Evolutionary conservation across 2,329 filamentous ascomycete genomes (phyloP).

Genomic region (Onygenales sp.): DNA sequence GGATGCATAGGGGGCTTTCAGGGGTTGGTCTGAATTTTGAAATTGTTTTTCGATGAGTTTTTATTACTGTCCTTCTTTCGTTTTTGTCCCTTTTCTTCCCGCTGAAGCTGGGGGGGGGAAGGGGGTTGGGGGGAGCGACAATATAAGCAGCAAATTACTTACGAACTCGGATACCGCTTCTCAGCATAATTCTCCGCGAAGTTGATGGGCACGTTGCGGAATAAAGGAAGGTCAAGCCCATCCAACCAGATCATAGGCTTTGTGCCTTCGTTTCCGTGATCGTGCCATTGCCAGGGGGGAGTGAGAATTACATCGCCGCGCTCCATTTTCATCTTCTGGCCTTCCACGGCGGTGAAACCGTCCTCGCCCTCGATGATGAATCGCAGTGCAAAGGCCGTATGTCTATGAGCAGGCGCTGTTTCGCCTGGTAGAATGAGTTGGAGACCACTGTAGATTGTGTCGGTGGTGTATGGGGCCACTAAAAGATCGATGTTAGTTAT

Average conservation of each 20-base stretch:
- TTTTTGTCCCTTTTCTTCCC: too few species aligned
- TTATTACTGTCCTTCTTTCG: too few species aligned
- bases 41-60: too few species aligned
- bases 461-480: slow-evolving; percentile 45
- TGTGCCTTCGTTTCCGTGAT: slow-evolving; percentile 49
- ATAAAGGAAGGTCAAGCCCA: slow-evolving; percentile 45
- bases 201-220: slow-evolving; percentile 42
- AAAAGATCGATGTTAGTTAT: too few species aligned
- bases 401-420: slow-evolving; percentile 46
- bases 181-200: slow-evolving; percentile 45
- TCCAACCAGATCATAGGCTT: slow-evolving; percentile 51
- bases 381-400: slow-evolving; percentile 47
- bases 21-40: too few species aligned
- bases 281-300: slow-evolving; percentile 51
- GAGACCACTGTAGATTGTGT: slow-evolving; percentile 49
- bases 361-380: slow-evolving; percentile 50
- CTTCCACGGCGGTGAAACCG: slow-evolving; percentile 50
- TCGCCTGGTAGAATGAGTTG: slow-evolving; percentile 50
- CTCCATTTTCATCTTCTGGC: slow-evolving; percentile 42
- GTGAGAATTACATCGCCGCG: slow-evolving; percentile 50
- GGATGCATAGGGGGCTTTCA: slow-evolving; percentile 34
- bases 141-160: too few species aligned
- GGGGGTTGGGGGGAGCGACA: too few species aligned
- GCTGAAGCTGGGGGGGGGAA: too few species aligned
- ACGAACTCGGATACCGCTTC: slow-evolving; percentile 41